phyloP scores from a whole-genome alignment of 176 grass and related monocot species.

The Chrysopogon serrulatus region DNA sequence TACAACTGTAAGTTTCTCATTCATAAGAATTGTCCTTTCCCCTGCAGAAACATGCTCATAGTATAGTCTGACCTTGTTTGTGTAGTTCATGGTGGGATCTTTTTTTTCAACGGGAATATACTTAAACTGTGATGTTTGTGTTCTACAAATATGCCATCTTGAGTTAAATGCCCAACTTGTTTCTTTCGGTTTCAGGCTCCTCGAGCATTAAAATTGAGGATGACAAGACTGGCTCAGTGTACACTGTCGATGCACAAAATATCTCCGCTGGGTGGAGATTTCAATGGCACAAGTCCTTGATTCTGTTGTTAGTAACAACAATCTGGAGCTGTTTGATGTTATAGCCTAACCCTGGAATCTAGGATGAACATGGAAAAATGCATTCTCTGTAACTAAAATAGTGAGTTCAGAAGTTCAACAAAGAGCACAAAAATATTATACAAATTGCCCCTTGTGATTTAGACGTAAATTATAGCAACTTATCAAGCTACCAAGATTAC shows the following conservation, averaged over 20 bases:
- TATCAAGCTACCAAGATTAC: background rate
- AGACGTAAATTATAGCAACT: background rate
- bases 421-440: background rate
- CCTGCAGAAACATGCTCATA: background rate
- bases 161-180: background rate
- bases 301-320: conserved; percentile 41
- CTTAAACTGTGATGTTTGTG: background rate
- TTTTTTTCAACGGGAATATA: background rate
- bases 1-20: conserved; percentile 83
- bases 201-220: conserved; percentile 91
- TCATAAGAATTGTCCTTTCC: background rate
- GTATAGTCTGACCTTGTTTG: background rate
- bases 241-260: conserved; percentile 47
- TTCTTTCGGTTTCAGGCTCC: conserved; percentile 56
- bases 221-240: conserved; percentile 49
- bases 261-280: conserved; percentile 62
- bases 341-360: background rate
- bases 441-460: background rate
- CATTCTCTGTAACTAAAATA: background rate
- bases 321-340: conserved; percentile 23
- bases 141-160: background rate
- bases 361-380: background rate
- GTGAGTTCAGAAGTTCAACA: background rate
- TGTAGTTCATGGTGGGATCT: background rate
- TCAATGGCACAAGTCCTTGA: conserved; percentile 28